Evolutionary conservation across 306 rosid genomes (phyloP).

Genomic region (Cotoneaster glaucophyllus): DNA sequence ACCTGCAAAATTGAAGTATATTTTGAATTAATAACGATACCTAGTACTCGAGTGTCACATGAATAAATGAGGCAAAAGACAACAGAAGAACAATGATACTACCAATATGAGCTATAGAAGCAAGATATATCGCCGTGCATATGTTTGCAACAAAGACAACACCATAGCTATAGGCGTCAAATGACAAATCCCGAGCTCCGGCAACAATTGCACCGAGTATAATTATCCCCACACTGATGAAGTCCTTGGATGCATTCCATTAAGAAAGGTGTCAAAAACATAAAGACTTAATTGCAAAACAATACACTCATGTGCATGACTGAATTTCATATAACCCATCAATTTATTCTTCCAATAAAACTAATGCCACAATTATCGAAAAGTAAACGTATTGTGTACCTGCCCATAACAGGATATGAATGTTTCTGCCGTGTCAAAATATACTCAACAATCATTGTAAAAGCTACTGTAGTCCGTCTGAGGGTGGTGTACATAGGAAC

Average conservation of each 20-base stretch:
- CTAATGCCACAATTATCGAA: neutral
- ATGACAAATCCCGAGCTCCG: slow-evolving; percentile 63
- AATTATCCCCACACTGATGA: slow-evolving; percentile 60
- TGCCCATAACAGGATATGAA: slow-evolving; percentile 45
- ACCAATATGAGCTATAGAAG: slow-evolving; percentile 64
- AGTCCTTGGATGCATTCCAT: slow-evolving; percentile 29
- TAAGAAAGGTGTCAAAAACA: slow-evolving; percentile 18
- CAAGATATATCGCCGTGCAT: slow-evolving; percentile 51
- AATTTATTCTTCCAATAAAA: neutral
- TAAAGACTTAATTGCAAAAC: neutral
- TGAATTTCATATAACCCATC: neutral
- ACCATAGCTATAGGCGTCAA: slow-evolving; percentile 48
- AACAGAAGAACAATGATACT: slow-evolving; percentile 10
- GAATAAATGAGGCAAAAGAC: slow-evolving; percentile 11
- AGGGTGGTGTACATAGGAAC: slow-evolving; percentile 79
- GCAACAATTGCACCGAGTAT: slow-evolving; percentile 55
- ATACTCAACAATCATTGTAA: slow-evolving; percentile 62
- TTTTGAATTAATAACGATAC: neutral
- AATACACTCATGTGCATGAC: neutral
- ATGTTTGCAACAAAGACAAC: slow-evolving; percentile 61
- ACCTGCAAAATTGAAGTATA: slow-evolving; percentile 35
- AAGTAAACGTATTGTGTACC: slow-evolving; percentile 33
- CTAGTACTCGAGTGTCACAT: neutral
- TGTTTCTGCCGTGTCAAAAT: slow-evolving; percentile 46
- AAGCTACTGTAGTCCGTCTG: slow-evolving; percentile 59